Evolutionary conservation across 768 basidiomycete genomes (phyloP).

Genomic region (Suillus spraguei): DNA sequence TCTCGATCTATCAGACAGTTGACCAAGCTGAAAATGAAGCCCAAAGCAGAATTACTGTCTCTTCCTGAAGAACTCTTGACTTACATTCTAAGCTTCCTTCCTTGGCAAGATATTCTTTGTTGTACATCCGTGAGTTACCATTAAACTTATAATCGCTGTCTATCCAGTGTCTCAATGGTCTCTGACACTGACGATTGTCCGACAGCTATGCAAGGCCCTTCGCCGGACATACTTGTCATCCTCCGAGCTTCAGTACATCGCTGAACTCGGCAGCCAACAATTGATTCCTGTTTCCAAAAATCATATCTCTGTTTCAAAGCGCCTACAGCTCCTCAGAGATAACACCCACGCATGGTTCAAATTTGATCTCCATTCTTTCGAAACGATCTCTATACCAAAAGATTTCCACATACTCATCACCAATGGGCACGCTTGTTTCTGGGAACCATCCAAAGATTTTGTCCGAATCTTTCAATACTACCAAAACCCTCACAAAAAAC

Average conservation of each 20-base stretch:
- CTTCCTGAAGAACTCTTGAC: background rate
- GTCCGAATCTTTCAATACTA: background rate
- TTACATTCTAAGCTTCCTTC: slow-evolving; percentile 1
- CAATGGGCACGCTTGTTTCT: background rate
- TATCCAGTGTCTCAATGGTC: background rate
- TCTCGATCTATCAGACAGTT: background rate
- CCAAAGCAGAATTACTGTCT: background rate
- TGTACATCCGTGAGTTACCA: slow-evolving; percentile 2
- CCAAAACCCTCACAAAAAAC: background rate
- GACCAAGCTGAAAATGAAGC: background rate
- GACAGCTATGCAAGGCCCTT: background rate
- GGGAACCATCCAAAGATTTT: background rate
- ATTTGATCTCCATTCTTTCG: background rate
- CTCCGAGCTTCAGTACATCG: slow-evolving; percentile 3
- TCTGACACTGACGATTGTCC: background rate
- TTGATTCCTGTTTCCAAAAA: background rate
- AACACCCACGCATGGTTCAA: background rate
- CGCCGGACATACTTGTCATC: background rate
- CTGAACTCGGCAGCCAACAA: slow-evolving; percentile 6
- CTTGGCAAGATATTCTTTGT: slow-evolving; percentile 1
- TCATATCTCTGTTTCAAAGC: background rate
- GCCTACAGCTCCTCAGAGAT: background rate
- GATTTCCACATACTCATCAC: background rate
- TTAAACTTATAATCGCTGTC: background rate
- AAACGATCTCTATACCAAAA: background rate